A percentile compares a stretch with the other conserved stretches of the same genome.
These are phyloP conservation scores for Bothriochloa decipiens DNA, from an alignment of 176 grass and related monocot genomes.

Conservation along the genomic window DNA sequence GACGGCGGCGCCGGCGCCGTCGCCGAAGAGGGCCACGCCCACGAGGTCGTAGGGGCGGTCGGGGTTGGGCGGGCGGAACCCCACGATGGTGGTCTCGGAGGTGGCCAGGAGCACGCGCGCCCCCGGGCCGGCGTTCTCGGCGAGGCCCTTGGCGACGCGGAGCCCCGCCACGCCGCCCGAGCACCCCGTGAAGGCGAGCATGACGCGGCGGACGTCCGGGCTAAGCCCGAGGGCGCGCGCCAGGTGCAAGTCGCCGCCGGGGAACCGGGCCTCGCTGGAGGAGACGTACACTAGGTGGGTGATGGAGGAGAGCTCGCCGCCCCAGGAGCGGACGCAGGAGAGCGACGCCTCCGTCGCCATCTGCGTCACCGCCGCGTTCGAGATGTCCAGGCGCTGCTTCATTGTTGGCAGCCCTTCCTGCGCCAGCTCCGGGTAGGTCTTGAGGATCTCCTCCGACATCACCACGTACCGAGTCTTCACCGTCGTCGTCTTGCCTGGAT, in stretches of 20 bases:
- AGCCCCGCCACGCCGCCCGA: slow-evolving; percentile 76
- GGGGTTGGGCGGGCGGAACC: slow-evolving; percentile 73
- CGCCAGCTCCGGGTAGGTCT: slow-evolving; percentile 67
- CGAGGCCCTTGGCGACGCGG: slow-evolving; percentile 76
- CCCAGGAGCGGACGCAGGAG: slow-evolving; percentile 52
- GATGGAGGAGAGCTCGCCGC: slow-evolving; percentile 49
- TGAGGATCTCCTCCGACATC: slow-evolving; percentile 84
- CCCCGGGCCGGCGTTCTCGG: slow-evolving; percentile 58
- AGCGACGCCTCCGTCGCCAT: slow-evolving; percentile 66
- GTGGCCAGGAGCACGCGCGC: slow-evolving; percentile 75
- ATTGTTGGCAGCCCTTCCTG: slow-evolving; percentile 57
- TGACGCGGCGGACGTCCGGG: slow-evolving; percentile 73
- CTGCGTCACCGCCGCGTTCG: slow-evolving; percentile 72
- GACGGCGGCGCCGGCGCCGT: slow-evolving; percentile 68
- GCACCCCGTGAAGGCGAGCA: slow-evolving; percentile 80
- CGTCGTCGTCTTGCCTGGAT: slow-evolving; percentile 81
- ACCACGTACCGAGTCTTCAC: slow-evolving; percentile 82
- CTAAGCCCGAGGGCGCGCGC: slow-evolving; percentile 65
- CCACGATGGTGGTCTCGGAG: slow-evolving; percentile 73
- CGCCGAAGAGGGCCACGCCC: slow-evolving; percentile 79
- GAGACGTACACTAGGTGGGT: slow-evolving; percentile 88
- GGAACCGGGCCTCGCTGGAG: slow-evolving; percentile 73
- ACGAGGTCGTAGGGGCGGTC: slow-evolving; percentile 82
- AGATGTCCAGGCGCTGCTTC: slow-evolving; percentile 75
- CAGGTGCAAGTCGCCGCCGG: slow-evolving; percentile 75